Percentiles rank a stretch among this genome's conserved stretches.
phyloP scores from a whole-genome alignment of 352 stramenopile species.

The Elongisporangium undulatum region DNA sequence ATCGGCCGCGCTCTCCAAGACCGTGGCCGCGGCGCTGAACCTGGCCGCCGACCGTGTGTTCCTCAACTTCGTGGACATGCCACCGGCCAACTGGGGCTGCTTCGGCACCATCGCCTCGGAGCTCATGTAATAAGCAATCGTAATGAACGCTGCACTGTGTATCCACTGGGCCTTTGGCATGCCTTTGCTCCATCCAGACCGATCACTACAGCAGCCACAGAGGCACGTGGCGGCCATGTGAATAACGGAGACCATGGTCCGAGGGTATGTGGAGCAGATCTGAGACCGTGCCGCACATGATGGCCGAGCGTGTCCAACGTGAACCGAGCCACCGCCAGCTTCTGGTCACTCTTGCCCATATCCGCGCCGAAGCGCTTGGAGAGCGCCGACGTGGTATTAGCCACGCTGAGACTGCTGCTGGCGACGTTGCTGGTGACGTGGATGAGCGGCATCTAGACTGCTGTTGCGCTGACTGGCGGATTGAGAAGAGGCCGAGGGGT shows the following conservation, averaged over 20 bases:
- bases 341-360: not conserved
- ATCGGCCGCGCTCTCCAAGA: slow-evolving; percentile 16
- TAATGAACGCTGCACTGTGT: too few species aligned
- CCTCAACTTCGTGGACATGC: slow-evolving; percentile 32
- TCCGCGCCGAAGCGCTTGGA: not conserved
- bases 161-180: too few species aligned
- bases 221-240: too few species aligned
- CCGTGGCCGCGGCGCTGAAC: slow-evolving; percentile 12
- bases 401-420: not conserved
- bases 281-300: slow-evolving; percentile 6
- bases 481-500: too few species aligned
- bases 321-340: not conserved
- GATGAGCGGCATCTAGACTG: slow-evolving; percentile 4
- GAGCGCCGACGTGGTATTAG: not conserved
- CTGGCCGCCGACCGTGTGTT: slow-evolving; percentile 28
- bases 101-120: slow-evolving; percentile 4
- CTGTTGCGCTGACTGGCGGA: too few species aligned
- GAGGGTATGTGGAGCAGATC: slow-evolving; percentile 2
- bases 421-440: slow-evolving; percentile 4
- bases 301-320: not conserved
- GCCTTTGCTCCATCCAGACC: too few species aligned
- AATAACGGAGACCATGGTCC: too few species aligned
- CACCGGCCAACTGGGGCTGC: slow-evolving; percentile 23
- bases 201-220: too few species aligned
- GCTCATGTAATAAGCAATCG: not conserved